Evolutionary conservation across 257 asterid species (phyloP), one percentile per base, ranked within the genome.

Genomic region (Petunia axillaris): DNA sequence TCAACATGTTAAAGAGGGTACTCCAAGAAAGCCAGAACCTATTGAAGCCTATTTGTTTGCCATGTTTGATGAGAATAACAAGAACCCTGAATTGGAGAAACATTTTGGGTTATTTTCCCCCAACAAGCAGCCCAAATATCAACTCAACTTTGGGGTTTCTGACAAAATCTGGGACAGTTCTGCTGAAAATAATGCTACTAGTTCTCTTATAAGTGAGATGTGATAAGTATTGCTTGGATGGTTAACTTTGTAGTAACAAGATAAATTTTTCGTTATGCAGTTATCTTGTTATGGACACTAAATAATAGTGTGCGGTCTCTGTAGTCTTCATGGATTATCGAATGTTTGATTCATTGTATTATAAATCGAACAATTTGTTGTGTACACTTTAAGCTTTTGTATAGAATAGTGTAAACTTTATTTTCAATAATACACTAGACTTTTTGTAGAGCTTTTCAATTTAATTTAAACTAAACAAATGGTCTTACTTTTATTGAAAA

Each of bases 61-160:
- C 55, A 60, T 85, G 78, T 83, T 87, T 74, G 87, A 87, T 80
- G 91, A 85, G 79, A 80, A 85, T 7, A 52, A 58, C 2, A 85
- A 85, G 83, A 60, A 71, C 81, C 87, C 87, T 39, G 84, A 85
- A 79, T 0, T 64, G 43, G 90, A 85, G 87, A 83, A 83, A 82
- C 87, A 85, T 67, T 87, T 86, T 88, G 89, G 86, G 35, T 5
- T 79, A 5, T 85, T 85, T 83, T 67, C 44, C 25, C 64, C 82
- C 13, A 79, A 85, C 50, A 84, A 82, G 71, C 79, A 78, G 25
- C 86, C 79, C 8, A 84, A 84, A 62, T 87, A 87, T 75, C 80
- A 75, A 52, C 50, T 84, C 39, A 52, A 52, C 4, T 52, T 52
- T 9, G 55, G 55, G 14, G 55, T 52, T 14, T 52, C 55, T 52